These are phyloP conservation scores for Dactylellina leptospora DNA, from an alignment of 2,329 filamentous ascomycete species.

Conservation along the genomic window DNA sequence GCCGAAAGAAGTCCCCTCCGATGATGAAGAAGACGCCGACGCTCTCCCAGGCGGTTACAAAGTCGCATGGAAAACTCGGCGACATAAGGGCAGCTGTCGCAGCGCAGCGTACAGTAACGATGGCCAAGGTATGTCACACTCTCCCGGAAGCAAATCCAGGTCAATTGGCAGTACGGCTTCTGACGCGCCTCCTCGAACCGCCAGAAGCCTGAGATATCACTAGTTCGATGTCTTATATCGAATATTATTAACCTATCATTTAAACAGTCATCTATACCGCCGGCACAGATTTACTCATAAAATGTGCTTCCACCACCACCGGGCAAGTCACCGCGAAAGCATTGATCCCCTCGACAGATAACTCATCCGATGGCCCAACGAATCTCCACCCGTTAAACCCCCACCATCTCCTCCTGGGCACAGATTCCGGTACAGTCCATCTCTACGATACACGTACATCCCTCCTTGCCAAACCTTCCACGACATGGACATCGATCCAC, in stretches of 20 bases:
- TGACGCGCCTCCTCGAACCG: slow-evolving; percentile 3
- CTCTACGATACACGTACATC: slow-evolving; percentile 80
- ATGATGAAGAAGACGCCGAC: slow-evolving; percentile 26
- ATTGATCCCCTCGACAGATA: slow-evolving; percentile 69
- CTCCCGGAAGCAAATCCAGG: slow-evolving; percentile 62
- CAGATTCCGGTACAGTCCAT: slow-evolving; percentile 88
- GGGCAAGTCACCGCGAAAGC: slow-evolving; percentile 83
- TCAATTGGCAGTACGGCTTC: slow-evolving; percentile 4
- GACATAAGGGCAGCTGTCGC: slow-evolving; percentile 94
- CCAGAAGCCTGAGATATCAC: slow-evolving; percentile 46
- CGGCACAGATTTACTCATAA: slow-evolving; percentile 69
- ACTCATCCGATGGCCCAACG: slow-evolving; percentile 60
- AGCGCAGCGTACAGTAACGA: slow-evolving; percentile 80
- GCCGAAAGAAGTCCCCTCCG: slow-evolving; percentile 45
- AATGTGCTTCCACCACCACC: slow-evolving; percentile 68
- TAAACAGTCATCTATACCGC: slow-evolving; percentile 68
- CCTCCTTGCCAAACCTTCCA: slow-evolving; percentile 69
- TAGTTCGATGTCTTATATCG: slow-evolving; percentile 4
- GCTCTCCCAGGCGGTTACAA: slow-evolving; percentile 59
- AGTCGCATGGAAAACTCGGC: slow-evolving; percentile 82
- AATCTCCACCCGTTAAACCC: slow-evolving; percentile 81
- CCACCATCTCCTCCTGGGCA: slow-evolving; percentile 85
- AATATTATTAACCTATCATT: slow-evolving; percentile 4
- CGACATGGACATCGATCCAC: slow-evolving; percentile 81
- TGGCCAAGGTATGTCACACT: slow-evolving; percentile 69